Evolutionary conservation across 805 yeast species (phyloP).

Genomic region (Cyberlindnera mrakii): DNA sequence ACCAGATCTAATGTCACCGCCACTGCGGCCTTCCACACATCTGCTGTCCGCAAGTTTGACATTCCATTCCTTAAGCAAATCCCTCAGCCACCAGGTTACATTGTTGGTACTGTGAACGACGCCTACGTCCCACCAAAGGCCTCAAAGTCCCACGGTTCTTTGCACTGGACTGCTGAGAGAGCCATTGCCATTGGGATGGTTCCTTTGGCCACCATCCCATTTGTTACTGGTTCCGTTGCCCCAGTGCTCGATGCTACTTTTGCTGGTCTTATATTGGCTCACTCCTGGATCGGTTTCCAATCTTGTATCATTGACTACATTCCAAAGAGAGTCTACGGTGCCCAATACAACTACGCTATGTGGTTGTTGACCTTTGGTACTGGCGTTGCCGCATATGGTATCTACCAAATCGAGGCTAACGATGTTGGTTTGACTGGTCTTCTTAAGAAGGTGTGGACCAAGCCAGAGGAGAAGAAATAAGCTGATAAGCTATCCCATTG

Average conservation of each 20-base stretch:
- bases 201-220: conserved; percentile 73
- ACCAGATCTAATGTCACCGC: conserved; percentile 2
- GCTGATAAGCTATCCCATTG: too few relatives aligned
- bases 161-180: conserved; percentile 92
- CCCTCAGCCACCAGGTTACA: conserved; percentile 84
- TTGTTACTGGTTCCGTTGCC: conserved; percentile 64
- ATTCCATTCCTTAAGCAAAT: conserved; percentile 50
- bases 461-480: conserved; percentile 19
- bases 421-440: conserved; percentile 74
- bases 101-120: conserved; percentile 91
- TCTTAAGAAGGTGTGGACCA: conserved; percentile 53
- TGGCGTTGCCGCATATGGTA: conserved; percentile 64
- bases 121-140: conserved; percentile 66
- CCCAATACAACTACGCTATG: conserved; percentile 64
- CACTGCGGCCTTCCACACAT: conserved; percentile 18
- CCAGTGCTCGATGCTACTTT: conserved; percentile 70
- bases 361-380: conserved; percentile 69
- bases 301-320: conserved; percentile 91
- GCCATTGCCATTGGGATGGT: conserved; percentile 60
- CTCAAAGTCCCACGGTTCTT: conserved; percentile 68
- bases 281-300: conserved; percentile 81
- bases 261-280: conserved; percentile 61
- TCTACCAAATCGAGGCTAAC: conserved; percentile 75
- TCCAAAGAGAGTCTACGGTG: conserved; percentile 80
- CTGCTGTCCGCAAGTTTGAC: conserved; percentile 29